A percentile compares a stretch with the other conserved stretches of the same genome.
These are phyloP conservation scores for Ogataea nonfermentans DNA, from an alignment of 805 yeast genomes.

Conservation along the genomic window DNA sequence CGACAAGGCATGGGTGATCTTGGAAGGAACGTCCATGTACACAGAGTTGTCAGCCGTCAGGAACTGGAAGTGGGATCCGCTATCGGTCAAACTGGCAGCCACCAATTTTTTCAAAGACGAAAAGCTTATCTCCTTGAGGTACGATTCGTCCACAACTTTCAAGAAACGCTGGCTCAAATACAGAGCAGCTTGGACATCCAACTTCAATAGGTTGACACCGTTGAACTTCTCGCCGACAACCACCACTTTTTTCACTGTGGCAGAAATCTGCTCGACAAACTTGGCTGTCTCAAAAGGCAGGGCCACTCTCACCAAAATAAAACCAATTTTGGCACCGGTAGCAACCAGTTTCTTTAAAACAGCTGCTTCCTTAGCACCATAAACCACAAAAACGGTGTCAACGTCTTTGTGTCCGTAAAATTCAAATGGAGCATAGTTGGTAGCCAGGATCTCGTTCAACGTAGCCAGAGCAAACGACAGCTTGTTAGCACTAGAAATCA, in stretches of 20 bases:
- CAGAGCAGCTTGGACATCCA: slow-evolving; percentile 72
- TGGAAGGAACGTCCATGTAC: slow-evolving; percentile 55
- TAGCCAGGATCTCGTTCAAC: slow-evolving; percentile 54
- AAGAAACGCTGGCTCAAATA: slow-evolving; percentile 48
- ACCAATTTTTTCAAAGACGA: slow-evolving; percentile 33
- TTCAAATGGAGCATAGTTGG: slow-evolving; percentile 60
- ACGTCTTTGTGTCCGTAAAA: slow-evolving; percentile 64
- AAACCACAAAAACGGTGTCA: slow-evolving; percentile 74
- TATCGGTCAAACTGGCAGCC: slow-evolving; percentile 19
- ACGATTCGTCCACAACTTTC: slow-evolving; percentile 52
- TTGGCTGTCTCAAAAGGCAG: slow-evolving; percentile 69
- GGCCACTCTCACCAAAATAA: slow-evolving; percentile 72
- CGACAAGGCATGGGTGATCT: slow-evolving; percentile 67
- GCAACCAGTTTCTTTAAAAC: slow-evolving; percentile 47
- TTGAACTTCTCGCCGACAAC: slow-evolving; percentile 58
- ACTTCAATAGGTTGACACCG: slow-evolving; percentile 47
- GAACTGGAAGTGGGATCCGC: slow-evolving; percentile 48
- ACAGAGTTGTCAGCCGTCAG: slow-evolving; percentile 70
- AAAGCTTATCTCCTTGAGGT: slow-evolving; percentile 28
- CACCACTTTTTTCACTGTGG: slow-evolving; percentile 54
- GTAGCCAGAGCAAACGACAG: slow-evolving; percentile 45
- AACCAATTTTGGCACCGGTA: slow-evolving; percentile 49
- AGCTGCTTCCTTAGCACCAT: slow-evolving; percentile 68
- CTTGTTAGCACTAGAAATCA: slow-evolving; percentile 31
- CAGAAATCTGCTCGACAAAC: slow-evolving; percentile 60